Conservation (phyloP, 352 stramenopile species). For the Blastocystis sp. region DNA sequence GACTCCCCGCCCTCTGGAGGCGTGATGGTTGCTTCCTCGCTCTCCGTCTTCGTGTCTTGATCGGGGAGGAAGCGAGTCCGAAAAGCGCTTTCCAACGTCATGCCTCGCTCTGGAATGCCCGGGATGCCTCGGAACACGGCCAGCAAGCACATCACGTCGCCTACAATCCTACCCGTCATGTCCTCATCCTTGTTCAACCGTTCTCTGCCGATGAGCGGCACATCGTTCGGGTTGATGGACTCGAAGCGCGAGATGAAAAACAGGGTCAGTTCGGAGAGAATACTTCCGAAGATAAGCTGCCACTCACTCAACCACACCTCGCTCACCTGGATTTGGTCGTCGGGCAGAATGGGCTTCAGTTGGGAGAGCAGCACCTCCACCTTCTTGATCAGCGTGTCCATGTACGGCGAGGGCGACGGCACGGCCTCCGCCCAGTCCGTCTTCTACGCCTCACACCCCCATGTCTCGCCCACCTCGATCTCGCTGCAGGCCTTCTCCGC, state of each 20-base stretch:
- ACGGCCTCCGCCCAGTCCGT: slow-evolving; percentile 16
- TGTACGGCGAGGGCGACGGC: slow-evolving; percentile 13
- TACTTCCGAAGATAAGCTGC: slow-evolving; percentile 14
- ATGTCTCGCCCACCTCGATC: background rate
- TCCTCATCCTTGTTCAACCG: background rate
- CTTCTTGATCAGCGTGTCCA: slow-evolving; percentile 49
- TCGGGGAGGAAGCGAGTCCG: slow-evolving; percentile 5
- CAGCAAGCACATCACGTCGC: slow-evolving; percentile 19
- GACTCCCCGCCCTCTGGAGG: background rate
- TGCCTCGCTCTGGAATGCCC: slow-evolving; percentile 15
- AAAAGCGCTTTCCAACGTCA: slow-evolving; percentile 34
- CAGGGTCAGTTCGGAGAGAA: slow-evolving; percentile 34
- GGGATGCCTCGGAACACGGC: slow-evolving; percentile 29
- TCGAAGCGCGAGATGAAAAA: slow-evolving; percentile 43
- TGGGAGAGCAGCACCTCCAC: slow-evolving; percentile 33
- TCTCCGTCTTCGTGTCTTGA: background rate
- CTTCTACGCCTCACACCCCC: background rate
- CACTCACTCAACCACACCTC: no score
- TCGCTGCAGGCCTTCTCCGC: slow-evolving; percentile 33
- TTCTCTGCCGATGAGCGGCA: slow-evolving; percentile 1
- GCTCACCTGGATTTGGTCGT: slow-evolving; percentile 40
- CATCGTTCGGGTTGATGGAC: background rate
- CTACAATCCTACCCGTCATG: slow-evolving; percentile 25
- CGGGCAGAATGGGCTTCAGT: slow-evolving; percentile 48
- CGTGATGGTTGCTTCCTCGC: slow-evolving; percentile 1